phyloP scores from a whole-genome alignment of 2,329 filamentous ascomycete genomes.

The Pseudogymnoascus sp. region DNA sequence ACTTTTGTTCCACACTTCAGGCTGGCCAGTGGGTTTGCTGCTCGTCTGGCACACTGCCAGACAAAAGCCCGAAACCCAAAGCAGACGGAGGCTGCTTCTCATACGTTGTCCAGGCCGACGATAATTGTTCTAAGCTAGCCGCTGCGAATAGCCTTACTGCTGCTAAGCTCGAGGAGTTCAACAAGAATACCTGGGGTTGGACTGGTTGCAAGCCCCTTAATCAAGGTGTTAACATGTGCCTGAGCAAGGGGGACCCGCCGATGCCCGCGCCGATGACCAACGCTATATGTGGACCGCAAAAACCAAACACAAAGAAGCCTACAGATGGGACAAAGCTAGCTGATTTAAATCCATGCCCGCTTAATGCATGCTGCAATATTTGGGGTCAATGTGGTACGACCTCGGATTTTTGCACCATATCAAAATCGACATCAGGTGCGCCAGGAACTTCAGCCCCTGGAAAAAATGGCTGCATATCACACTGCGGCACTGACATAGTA shows the following conservation, averaged over 20 bases:
- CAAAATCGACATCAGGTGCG: conserved; percentile 22
- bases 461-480: conserved; percentile 34
- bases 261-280: not conserved
- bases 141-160: not conserved
- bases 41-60: not conserved
- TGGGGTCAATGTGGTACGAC: conserved; percentile 16
- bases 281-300: not conserved
- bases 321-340: not conserved
- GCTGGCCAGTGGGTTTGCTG: conserved; percentile 7
- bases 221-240: not conserved
- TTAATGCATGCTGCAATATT: conserved; percentile 16
- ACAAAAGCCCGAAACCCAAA: not conserved
- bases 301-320: not conserved
- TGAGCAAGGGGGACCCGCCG: not conserved
- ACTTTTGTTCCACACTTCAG: conserved; percentile 29
- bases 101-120: not conserved
- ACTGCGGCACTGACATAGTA: conserved; percentile 33
- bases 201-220: not conserved
- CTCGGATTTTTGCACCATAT: conserved; percentile 31
- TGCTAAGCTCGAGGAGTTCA: not conserved
- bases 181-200: not conserved
- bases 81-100: not conserved
- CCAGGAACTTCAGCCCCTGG: conserved; percentile 27
- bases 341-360: not conserved
- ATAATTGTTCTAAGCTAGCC: not conserved